Conservation (phyloP, 1,284 basidiomycete species). For the Melanopsichium pennsylvanicum region DNA sequence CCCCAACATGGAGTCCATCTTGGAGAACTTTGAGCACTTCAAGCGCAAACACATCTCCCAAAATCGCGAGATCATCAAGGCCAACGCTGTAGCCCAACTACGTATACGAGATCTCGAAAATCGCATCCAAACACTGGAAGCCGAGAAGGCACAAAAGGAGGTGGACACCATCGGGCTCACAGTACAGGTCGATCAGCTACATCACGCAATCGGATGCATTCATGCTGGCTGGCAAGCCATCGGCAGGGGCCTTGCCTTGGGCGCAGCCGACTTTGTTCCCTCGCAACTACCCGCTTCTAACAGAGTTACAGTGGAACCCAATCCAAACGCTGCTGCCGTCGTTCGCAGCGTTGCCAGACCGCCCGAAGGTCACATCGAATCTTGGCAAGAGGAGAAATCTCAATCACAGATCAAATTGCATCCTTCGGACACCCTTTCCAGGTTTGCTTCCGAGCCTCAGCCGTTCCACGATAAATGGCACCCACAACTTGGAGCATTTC, state of each 20-base stretch:
- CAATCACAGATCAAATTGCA: not conserved
- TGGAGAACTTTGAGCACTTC: slow-evolving; percentile 61
- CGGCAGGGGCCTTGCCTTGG: slow-evolving; percentile 39
- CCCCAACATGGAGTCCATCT: slow-evolving; percentile 56
- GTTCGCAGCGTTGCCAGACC: slow-evolving; percentile 31
- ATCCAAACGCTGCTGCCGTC: slow-evolving; percentile 31
- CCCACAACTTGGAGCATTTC: slow-evolving; percentile 3
- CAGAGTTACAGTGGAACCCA: slow-evolving; percentile 21
- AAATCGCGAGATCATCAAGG: slow-evolving; percentile 63
- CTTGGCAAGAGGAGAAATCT: slow-evolving; percentile 24
- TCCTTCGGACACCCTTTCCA: not conserved
- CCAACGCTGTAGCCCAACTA: slow-evolving; percentile 53
- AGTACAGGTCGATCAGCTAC: slow-evolving; percentile 44
- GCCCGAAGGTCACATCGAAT: slow-evolving; percentile 34
- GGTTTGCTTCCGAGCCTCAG: not conserved
- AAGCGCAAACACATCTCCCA: slow-evolving; percentile 64
- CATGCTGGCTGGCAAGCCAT: slow-evolving; percentile 57
- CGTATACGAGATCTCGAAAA: slow-evolving; percentile 61
- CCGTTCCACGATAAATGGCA: slow-evolving; percentile 4
- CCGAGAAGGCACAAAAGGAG: slow-evolving; percentile 44
- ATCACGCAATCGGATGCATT: slow-evolving; percentile 46
- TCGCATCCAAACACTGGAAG: slow-evolving; percentile 52
- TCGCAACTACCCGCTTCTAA: slow-evolving; percentile 13
- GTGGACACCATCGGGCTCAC: slow-evolving; percentile 26
- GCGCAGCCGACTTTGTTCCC: not conserved